A percentile compares a stretch with the other conserved stretches of the same genome.
These are phyloP conservation scores for Nephelium lappaceum DNA, from an alignment of 345 rosid genomes.

Conservation along the genomic window DNA sequence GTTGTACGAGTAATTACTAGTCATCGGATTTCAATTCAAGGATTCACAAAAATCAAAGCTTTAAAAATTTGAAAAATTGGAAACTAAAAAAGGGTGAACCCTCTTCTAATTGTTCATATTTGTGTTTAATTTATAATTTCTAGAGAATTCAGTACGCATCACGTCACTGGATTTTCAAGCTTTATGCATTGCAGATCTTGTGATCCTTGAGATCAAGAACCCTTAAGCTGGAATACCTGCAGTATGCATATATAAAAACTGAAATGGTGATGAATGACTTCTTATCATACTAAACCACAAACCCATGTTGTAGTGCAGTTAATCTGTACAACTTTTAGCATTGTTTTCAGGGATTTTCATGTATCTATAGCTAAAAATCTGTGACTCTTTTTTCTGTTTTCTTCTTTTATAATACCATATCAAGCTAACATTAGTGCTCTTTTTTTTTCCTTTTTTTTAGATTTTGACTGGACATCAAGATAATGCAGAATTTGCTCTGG, in stretches of 20 bases:
- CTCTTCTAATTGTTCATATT: not conserved
- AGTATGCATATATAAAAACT: not conserved
- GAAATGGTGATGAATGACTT: constrained; percentile 2
- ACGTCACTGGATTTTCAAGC: not conserved
- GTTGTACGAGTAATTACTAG: too few relatives aligned
- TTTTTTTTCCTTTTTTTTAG: constrained; percentile 52
- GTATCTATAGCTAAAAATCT: not conserved
- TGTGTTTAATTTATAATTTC: not conserved
- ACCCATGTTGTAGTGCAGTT: not conserved
- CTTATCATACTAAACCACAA: not conserved
- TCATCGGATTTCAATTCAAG: not conserved
- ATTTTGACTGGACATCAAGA: constrained; percentile 97
- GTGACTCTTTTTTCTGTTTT: not conserved
- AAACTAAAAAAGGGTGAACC: too few relatives aligned
- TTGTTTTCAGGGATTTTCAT: not conserved
- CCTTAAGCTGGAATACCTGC: not conserved
- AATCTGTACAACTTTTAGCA: not conserved
- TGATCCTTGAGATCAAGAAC: constrained; percentile 5
- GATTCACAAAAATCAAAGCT: too few relatives aligned
- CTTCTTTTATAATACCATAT: not conserved
- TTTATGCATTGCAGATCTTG: not conserved
- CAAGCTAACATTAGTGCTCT: constrained; percentile 15
- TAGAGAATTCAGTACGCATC: not conserved
- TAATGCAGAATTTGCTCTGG: constrained; percentile 99
- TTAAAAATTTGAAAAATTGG: too few relatives aligned